Conservation (phyloP, 345 rosid species). For the Citrus sinensis region DNA sequence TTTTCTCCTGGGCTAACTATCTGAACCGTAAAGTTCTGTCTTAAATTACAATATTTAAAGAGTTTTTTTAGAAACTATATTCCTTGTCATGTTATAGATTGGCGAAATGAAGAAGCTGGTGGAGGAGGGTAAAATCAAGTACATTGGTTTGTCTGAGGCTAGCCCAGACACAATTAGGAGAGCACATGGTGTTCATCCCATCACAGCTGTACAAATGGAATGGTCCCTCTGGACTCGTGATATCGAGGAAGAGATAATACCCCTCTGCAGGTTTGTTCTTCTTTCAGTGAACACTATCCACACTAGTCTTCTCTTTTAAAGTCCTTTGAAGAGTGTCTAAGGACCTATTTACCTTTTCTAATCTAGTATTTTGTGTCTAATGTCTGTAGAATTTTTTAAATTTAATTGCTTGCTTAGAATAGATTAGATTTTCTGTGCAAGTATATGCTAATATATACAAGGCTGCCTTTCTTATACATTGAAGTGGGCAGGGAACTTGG, state of each 20-base stretch:
- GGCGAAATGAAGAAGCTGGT: slow-evolving; percentile 57
- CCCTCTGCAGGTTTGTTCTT: slow-evolving; percentile 41
- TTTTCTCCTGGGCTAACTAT: not conserved
- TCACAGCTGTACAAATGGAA: slow-evolving; percentile 61
- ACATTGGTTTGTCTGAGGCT: slow-evolving; percentile 55
- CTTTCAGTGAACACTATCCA: not conserved
- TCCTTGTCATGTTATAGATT: slow-evolving; percentile 28
- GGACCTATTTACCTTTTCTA: not conserved
- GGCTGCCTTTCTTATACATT: not conserved
- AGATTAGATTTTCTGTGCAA: not conserved
- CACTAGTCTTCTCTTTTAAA: not conserved
- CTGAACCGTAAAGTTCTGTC: not conserved
- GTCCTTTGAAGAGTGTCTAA: not conserved
- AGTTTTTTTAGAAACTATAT: not conserved
- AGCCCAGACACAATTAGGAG: slow-evolving; percentile 59
- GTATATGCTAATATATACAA: not conserved
- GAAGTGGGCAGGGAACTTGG: slow-evolving; percentile 46
- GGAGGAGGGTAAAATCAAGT: slow-evolving; percentile 55
- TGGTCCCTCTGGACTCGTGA: slow-evolving; percentile 71
- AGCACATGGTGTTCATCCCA: slow-evolving; percentile 64
- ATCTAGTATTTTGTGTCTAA: not conserved
- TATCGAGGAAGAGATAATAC: slow-evolving; percentile 51
- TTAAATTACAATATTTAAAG: not conserved
- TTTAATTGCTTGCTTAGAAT: not conserved
- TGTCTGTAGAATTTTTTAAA: not conserved